phyloP scores from a whole-genome alignment of 352 stramenopile species.

The Globisporangium middletonii region DNA sequence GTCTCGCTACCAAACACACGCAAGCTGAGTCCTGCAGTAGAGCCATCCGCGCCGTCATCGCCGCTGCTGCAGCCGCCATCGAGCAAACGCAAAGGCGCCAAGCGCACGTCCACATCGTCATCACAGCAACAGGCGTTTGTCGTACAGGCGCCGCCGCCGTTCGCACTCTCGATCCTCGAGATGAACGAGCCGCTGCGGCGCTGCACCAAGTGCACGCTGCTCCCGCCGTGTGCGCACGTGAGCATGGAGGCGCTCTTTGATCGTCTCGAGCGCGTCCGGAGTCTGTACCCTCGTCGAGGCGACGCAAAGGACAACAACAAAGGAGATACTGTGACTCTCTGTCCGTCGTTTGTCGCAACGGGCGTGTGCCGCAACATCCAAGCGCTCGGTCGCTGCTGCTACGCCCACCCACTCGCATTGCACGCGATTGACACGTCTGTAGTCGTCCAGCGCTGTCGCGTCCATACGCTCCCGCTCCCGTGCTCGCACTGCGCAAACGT shows the following conservation, averaged over 20 bases:
- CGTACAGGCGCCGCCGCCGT: slow-evolving; percentile 18
- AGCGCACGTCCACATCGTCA: neutral
- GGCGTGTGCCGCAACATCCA: slow-evolving; percentile 62
- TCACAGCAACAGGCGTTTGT: neutral
- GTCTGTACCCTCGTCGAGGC: slow-evolving; percentile 37
- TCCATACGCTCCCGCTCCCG: slow-evolving; percentile 29
- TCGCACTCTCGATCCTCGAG: slow-evolving; percentile 47
- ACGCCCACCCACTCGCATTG: slow-evolving; percentile 40
- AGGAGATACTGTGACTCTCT: slow-evolving; percentile 15
- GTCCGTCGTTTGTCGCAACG: slow-evolving; percentile 35
- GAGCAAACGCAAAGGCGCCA: neutral
- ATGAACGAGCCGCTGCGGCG: slow-evolving; percentile 55
- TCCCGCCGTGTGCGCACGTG: slow-evolving; percentile 55
- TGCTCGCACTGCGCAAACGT: slow-evolving; percentile 56
- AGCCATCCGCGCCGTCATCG: too few species aligned
- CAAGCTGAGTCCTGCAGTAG: slow-evolving; percentile 13
- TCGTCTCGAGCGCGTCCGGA: slow-evolving; percentile 32
- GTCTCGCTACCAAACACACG: slow-evolving; percentile 49
- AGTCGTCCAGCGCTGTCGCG: slow-evolving; percentile 28
- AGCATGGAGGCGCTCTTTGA: slow-evolving; percentile 40
- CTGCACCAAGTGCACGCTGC: slow-evolving; percentile 58
- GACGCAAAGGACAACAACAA: slow-evolving; percentile 5
- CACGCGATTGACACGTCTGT: slow-evolving; percentile 50
- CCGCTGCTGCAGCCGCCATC: too few species aligned
- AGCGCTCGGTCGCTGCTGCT: slow-evolving; percentile 53